Evolutionary conservation across 495 filamentous ascomycete genomes (phyloP).

Genomic region (Rostrohypoxylon terebratum): DNA sequence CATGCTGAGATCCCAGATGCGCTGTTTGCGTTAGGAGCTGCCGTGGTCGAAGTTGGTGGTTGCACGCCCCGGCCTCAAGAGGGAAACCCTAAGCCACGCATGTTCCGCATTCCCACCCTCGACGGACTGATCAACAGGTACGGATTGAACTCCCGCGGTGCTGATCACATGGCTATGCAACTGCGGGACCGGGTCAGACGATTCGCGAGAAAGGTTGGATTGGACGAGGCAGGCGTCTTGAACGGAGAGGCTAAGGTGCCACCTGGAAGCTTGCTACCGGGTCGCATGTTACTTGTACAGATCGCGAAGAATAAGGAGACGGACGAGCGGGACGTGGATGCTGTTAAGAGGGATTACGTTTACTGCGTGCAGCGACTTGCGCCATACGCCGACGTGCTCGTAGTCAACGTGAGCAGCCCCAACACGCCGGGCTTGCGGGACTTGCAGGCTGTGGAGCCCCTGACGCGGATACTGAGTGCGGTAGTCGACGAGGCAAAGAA

Average conservation of each 20-base stretch:
- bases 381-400: slow-evolving; percentile 89
- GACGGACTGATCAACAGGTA: slow-evolving; percentile 94
- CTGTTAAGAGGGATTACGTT: slow-evolving; percentile 86
- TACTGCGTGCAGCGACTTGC: slow-evolving; percentile 84
- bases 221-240: slow-evolving; percentile 77
- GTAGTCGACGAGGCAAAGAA: slow-evolving; percentile 81
- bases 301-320: slow-evolving; percentile 97
- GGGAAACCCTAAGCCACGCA: slow-evolving; percentile 86
- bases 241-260: slow-evolving; percentile 72
- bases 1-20: slow-evolving; percentile 86
- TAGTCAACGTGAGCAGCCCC: slow-evolving; percentile 96
- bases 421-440: slow-evolving; percentile 92
- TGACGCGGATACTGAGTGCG: slow-evolving; percentile 80
- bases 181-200: slow-evolving; percentile 80
- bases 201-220: slow-evolving; percentile 76
- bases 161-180: slow-evolving; percentile 82
- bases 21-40: slow-evolving; percentile 82
- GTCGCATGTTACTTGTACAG: slow-evolving; percentile 88
- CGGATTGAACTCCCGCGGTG: slow-evolving; percentile 91
- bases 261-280: slow-evolving; percentile 79
- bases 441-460: slow-evolving; percentile 81
- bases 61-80: slow-evolving; percentile 85
- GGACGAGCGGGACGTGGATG: slow-evolving; percentile 82
- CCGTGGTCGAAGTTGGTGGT: slow-evolving; percentile 90
- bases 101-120: slow-evolving; percentile 84